These are phyloP conservation scores for Nakazawaea molendinolei DNA, from an alignment of 805 yeast species.

Conservation along the genomic window DNA sequence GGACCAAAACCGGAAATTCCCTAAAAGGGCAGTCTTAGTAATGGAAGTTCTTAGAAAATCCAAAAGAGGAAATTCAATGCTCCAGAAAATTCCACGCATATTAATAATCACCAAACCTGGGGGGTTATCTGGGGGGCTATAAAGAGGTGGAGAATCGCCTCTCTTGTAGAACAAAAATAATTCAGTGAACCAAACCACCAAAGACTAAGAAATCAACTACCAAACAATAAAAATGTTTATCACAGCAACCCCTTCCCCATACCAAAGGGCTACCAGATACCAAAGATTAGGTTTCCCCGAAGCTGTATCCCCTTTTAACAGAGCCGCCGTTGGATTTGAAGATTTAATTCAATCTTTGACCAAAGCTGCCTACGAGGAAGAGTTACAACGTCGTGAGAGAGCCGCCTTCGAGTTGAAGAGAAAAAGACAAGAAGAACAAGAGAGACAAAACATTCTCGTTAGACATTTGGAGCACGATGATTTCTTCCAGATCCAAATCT, in stretches of 20 bases:
- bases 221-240: background rate
- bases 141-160: too few species aligned
- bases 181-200: too few species aligned
- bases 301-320: background rate
- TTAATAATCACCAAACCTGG: too few species aligned
- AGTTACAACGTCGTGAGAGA: slow-evolving; percentile 1
- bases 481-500: slow-evolving; percentile 6
- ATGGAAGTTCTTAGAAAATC: slow-evolving; percentile 2
- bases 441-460: background rate
- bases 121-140: too few species aligned
- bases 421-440: slow-evolving; percentile 3
- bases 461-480: slow-evolving; percentile 5
- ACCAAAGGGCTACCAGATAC: slow-evolving; percentile 1
- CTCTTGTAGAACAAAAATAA: too few species aligned
- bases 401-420: slow-evolving; percentile 8
- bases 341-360: slow-evolving; percentile 8
- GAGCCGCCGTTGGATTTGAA: background rate
- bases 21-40: background rate
- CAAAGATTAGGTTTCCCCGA: slow-evolving; percentile 3
- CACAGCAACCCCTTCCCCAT: background rate
- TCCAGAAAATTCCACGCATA: slow-evolving; percentile 6
- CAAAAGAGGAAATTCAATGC: slow-evolving; percentile 1
- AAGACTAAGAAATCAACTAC: too few species aligned
- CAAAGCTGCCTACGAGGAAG: slow-evolving; percentile 7
- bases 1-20: too few species aligned